These are phyloP conservation scores for Alternaria ethzedia DNA, from an alignment of 2,329 filamentous ascomycete genomes.

Conservation along the genomic window DNA sequence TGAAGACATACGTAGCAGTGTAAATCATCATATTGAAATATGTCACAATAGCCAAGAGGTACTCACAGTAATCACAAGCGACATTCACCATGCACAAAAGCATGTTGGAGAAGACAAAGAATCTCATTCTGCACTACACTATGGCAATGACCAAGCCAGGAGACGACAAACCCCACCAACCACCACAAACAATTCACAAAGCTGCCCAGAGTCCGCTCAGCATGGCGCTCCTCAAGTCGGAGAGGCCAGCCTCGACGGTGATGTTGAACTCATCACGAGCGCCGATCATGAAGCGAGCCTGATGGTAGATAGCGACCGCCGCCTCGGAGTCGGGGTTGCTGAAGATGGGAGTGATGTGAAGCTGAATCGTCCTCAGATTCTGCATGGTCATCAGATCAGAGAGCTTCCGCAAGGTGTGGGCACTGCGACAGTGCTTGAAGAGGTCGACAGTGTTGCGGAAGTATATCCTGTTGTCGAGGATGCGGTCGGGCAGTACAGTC, in stretches of 20 bases:
- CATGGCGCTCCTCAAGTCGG: neutral
- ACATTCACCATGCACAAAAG: neutral
- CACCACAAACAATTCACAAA: neutral
- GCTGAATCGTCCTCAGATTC: slow-evolving; percentile 8
- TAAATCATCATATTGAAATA: neutral
- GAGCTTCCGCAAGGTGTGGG: slow-evolving; percentile 13
- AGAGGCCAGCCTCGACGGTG: neutral
- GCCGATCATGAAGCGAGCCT: slow-evolving; percentile 7
- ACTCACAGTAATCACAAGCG: neutral
- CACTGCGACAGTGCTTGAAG: slow-evolving; percentile 13
- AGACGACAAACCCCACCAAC: neutral
- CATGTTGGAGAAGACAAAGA: neutral
- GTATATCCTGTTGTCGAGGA: neutral
- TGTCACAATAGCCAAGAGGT: neutral
- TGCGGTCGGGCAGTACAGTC: neutral
- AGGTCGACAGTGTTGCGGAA: slow-evolving; percentile 12
- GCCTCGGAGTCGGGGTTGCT: neutral
- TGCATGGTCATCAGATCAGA: neutral
- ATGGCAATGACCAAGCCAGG: neutral
- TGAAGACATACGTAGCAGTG: neutral
- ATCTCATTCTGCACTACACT: neutral
- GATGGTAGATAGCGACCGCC: slow-evolving; percentile 3
- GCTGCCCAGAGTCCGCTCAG: neutral
- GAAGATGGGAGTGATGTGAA: slow-evolving; percentile 13
- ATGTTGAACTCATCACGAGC: slow-evolving; percentile 13